Conservation (phyloP, 345 rosid species). For the Combretum micranthum region DNA sequence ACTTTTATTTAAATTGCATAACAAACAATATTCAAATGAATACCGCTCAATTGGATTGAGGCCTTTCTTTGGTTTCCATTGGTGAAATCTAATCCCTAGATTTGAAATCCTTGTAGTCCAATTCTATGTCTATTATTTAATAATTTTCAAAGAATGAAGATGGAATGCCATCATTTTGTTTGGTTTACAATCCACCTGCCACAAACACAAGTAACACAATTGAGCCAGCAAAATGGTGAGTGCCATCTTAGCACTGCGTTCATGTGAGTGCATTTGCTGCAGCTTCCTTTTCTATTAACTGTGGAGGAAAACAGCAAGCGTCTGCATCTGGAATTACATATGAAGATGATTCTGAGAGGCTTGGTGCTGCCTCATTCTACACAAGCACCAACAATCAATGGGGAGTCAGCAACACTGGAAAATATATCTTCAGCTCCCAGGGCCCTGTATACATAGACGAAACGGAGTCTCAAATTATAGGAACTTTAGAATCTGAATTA, state of each 20-base stretch:
- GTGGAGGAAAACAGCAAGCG: conserved; percentile 38
- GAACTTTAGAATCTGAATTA: conserved; percentile 42
- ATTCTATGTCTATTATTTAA: too few species aligned
- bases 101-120: too few species aligned
- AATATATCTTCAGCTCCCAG: conserved; percentile 35
- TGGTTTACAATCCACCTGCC: too few species aligned
- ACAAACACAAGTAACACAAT: too few species aligned
- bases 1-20: neutral
- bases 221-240: too few species aligned
- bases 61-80: too few species aligned
- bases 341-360: conserved; percentile 31
- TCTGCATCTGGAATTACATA: conserved; percentile 35
- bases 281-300: conserved; percentile 49
- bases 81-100: too few species aligned
- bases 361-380: conserved; percentile 36
- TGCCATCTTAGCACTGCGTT: neutral
- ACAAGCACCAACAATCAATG: conserved; percentile 26
- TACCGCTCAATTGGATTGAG: too few species aligned
- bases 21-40: neutral
- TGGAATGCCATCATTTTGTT: too few species aligned
- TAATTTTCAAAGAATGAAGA: too few species aligned
- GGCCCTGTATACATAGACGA: conserved; percentile 22
- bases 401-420: conserved; percentile 45
- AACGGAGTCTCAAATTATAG: conserved; percentile 42
- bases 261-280: conserved; percentile 5